Percentiles rank a stretch among this genome's conserved stretches.
Conservation (phyloP, 1,284 basidiomycete species). For the Ceratobasidium sp. region DNA sequence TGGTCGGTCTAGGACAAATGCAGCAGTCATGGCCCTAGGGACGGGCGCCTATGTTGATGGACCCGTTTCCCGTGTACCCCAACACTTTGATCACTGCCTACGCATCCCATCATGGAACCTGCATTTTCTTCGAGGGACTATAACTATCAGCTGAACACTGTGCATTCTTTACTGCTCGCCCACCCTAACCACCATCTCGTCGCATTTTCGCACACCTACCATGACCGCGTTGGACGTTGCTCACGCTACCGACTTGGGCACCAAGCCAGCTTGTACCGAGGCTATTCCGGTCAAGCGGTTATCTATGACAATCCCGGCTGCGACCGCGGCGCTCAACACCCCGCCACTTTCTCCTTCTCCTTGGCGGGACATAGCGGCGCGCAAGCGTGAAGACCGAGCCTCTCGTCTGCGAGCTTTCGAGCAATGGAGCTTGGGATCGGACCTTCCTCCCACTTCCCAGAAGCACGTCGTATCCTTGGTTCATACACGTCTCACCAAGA, state of each 20-base stretch:
- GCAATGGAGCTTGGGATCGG: conserved; percentile 12
- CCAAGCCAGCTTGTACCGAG: background rate
- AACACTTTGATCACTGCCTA: conserved; percentile 13
- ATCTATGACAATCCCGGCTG: conserved; percentile 8
- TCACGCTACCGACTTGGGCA: background rate
- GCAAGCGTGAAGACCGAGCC: conserved; percentile 33
- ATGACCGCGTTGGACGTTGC: conserved; percentile 29
- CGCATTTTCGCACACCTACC: background rate
- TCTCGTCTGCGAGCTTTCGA: conserved; percentile 5
- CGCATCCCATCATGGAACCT: background rate
- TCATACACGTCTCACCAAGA: conserved; percentile 28
- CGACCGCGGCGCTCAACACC: background rate
- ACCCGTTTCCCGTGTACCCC: background rate
- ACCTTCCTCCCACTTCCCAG: conserved; percentile 15
- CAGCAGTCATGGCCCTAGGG: conserved; percentile 14
- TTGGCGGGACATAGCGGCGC: conserved; percentile 16
- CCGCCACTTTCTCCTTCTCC: conserved; percentile 27
- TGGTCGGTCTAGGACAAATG: conserved; percentile 30
- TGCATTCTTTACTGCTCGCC: background rate
- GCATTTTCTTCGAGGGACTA: conserved; percentile 9
- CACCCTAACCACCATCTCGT: conserved; percentile 5
- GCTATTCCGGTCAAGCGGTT: background rate
- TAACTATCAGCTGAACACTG: background rate
- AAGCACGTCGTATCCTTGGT: conserved; percentile 25
- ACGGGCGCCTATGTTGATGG: conserved; percentile 18